Evolutionary conservation across 352 stramenopile species (phyloP).

Genomic region (Phytophthora ohioensis): DNA sequence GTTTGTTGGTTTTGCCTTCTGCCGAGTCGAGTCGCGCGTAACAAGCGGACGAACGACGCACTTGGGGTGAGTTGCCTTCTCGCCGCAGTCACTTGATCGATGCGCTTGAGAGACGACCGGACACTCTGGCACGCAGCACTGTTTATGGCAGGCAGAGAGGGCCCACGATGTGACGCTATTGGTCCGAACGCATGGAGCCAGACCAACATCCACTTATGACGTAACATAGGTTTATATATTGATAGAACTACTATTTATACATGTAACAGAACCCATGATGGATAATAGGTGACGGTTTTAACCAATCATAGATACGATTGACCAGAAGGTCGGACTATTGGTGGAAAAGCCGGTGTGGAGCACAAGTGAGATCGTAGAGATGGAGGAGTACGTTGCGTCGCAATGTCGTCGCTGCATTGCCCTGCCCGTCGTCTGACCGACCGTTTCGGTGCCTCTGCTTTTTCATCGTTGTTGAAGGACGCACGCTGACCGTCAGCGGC

Average conservation of each 20-base stretch:
- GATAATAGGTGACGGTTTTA: conserved; percentile 12
- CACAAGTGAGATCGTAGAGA: conserved; percentile 9
- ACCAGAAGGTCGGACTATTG: conserved; percentile 29
- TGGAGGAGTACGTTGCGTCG: conserved; percentile 42
- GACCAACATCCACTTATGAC: conserved; percentile 15
- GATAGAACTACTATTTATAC: background rate
- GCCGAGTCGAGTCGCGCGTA: conserved; percentile 31
- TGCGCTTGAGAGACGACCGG: conserved; percentile 22
- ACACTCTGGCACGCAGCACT: conserved; percentile 15
- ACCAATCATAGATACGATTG: conserved; percentile 11
- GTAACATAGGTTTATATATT: background rate
- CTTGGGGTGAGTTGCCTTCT: background rate
- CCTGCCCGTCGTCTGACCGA: conserved; percentile 1
- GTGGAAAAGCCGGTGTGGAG: conserved; percentile 25
- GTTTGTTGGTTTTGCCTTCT: conserved; percentile 7
- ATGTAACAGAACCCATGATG: background rate
- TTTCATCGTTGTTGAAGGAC: conserved; percentile 43
- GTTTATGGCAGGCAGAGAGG: conserved; percentile 26
- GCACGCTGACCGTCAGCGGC: conserved; percentile 55
- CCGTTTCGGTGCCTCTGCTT: conserved; percentile 21
- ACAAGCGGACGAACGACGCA: conserved; percentile 33
- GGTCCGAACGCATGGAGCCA: conserved; percentile 41
- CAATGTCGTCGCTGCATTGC: background rate
- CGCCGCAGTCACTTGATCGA: conserved; percentile 3
- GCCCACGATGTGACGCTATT: conserved; percentile 42